Evolutionary conservation across 169 alveolate species (phyloP).

Genomic region (Sarcocystis neurona): DNA sequence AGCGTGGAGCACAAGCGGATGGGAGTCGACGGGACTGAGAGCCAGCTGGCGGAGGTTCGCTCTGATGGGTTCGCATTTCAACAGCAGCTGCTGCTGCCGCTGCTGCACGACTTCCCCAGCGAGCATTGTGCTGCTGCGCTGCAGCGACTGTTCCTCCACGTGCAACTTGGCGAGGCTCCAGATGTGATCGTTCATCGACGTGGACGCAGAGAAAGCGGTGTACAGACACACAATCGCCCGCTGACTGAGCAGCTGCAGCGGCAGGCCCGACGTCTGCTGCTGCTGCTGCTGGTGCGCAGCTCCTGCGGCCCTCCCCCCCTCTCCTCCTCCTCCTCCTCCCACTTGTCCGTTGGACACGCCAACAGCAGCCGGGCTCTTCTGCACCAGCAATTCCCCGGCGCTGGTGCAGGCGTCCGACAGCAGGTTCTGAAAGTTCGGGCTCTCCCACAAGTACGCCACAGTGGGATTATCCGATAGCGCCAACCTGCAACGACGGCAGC

Average conservation of each 20-base stretch:
- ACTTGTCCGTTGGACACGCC: background rate
- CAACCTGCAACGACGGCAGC: conserved; percentile 27
- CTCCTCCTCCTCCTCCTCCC: background rate
- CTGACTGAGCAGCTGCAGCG: conserved; percentile 22
- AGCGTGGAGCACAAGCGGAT: background rate
- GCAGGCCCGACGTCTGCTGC: background rate
- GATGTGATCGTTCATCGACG: conserved; percentile 34
- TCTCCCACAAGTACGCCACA: conserved; percentile 53
- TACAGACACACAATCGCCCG: background rate
- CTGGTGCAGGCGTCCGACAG: conserved; percentile 14
- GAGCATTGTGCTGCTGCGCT: conserved; percentile 40
- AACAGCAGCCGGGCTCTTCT: conserved; percentile 3
- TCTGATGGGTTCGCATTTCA: conserved; percentile 20
- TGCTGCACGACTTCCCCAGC: conserved; percentile 17
- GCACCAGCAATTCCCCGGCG: conserved; percentile 35
- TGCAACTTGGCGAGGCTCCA: conserved; percentile 51
- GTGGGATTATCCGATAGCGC: conserved; percentile 10
- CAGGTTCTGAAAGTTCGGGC: conserved; percentile 35
- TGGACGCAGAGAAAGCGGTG: conserved; percentile 27
- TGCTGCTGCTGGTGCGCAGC: background rate
- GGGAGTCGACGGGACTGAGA: background rate
- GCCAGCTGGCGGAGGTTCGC: conserved; percentile 9
- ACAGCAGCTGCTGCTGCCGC: conserved; percentile 9
- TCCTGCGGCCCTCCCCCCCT: background rate
- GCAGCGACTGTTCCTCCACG: conserved; percentile 1